Conservation (phyloP, 139 green algal genomes). For the Chlorella vulgaris region DNA sequence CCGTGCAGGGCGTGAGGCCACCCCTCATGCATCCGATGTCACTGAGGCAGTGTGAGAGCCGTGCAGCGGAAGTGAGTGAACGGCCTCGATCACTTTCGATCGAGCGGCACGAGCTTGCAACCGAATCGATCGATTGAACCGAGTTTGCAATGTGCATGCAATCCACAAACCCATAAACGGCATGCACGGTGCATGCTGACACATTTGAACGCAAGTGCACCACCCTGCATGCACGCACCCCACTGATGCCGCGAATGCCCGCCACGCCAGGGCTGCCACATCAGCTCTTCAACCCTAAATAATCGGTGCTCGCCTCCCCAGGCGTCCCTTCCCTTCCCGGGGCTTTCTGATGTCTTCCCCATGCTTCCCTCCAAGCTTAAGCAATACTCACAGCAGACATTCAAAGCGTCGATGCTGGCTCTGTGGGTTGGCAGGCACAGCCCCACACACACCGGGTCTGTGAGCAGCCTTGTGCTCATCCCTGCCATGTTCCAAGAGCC, state of each 20-base stretch:
- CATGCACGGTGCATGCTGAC: not conserved
- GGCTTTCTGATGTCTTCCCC: slow-evolving; percentile 8
- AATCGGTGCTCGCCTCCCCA: slow-evolving; percentile 24
- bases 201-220: not conserved
- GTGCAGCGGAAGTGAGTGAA: not conserved
- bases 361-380: not conserved
- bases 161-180: not conserved
- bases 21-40: not conserved
- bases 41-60: not conserved
- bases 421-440: slow-evolving; percentile 1
- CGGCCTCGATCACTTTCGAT: not conserved
- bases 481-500: slow-evolving; percentile 9
- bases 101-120: not conserved
- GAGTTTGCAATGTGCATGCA: too few relatives aligned
- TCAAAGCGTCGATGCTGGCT: not conserved
- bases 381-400: not conserved
- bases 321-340: not conserved
- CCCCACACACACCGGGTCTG: not conserved
- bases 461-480: not conserved
- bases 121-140: not conserved
- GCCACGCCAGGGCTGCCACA: slow-evolving; percentile 13
- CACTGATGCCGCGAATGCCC: not conserved
- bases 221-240: not conserved
- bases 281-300: slow-evolving; percentile 28
- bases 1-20: not conserved